A percentile compares a stretch with the other conserved stretches of the same genome.
phyloP scores from a whole-genome alignment of 2,329 filamentous ascomycete species.

The Fonsecaea nubica region DNA sequence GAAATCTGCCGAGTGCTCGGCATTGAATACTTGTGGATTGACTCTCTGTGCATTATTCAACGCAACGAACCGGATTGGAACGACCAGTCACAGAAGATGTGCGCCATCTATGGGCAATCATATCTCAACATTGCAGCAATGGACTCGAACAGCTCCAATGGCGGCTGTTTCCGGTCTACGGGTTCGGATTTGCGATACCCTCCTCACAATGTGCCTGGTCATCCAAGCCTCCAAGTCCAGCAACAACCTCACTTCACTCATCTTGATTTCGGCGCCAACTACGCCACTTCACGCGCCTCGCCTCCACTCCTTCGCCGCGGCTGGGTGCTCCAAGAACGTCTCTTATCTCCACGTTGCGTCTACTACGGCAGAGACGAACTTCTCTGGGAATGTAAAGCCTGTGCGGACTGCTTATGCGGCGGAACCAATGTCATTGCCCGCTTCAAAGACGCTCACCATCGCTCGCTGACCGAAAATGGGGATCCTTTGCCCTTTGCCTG shows the following conservation, averaged over 20 bases:
- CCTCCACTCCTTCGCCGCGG: conserved; percentile 5
- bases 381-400: conserved; percentile 11
- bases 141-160: conserved; percentile 1
- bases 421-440: conserved; percentile 14
- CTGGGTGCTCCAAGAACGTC: conserved; percentile 15
- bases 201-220: conserved; percentile 3
- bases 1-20: conserved; percentile 9
- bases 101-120: conserved; percentile 7
- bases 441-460: conserved; percentile 13
- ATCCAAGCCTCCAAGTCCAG: conserved; percentile 6
- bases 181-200: conserved; percentile 8
- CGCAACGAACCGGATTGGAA: conserved; percentile 6
- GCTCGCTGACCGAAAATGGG: not conserved
- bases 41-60: conserved; percentile 12
- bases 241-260: conserved; percentile 18
- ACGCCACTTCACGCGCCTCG: not conserved
- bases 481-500: conserved; percentile 7
- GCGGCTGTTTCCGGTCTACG: conserved; percentile 11
- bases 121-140: conserved; percentile 13
- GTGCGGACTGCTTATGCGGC: conserved; percentile 15
- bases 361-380: conserved; percentile 15
- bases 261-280: conserved; percentile 11
- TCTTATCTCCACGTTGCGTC: conserved; percentile 7
- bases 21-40: conserved; percentile 18
- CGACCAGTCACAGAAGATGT: conserved; percentile 10